Conservation (phyloP, 2,329 filamentous ascomycete genomes). For the Cercospora zeina region DNA sequence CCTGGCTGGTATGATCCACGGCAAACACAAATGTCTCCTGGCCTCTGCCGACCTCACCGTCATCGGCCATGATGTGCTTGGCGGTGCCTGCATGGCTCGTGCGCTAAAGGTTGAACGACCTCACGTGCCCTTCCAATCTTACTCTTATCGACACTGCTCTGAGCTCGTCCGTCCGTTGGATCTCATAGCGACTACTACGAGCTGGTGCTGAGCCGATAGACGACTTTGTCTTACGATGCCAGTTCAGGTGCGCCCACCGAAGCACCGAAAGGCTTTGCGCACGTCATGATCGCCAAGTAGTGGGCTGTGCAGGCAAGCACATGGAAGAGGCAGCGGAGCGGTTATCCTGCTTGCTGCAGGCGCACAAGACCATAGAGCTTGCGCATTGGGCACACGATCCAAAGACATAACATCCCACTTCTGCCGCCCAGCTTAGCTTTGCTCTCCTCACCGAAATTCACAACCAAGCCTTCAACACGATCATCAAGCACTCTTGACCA, state of each 20-base stretch:
- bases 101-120: conserved; percentile 2
- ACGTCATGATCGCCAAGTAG: conserved; percentile 26
- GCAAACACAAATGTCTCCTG: neutral
- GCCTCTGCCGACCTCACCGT: conserved; percentile 2
- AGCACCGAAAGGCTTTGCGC: neutral
- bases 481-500: neutral
- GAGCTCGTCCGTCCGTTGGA: neutral
- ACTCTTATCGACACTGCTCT: neutral
- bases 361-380: conserved; percentile 13
- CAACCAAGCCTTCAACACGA: neutral
- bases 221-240: conserved; percentile 11
- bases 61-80: conserved; percentile 14
- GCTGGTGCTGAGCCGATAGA: conserved; percentile 13
- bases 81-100: neutral
- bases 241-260: neutral
- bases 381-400: conserved; percentile 22
- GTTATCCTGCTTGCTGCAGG: conserved; percentile 21
- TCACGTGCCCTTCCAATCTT: neutral
- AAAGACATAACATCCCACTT: conserved; percentile 2
- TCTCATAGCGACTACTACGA: conserved; percentile 13
- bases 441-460: neutral
- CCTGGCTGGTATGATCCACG: neutral
- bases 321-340: conserved; percentile 7
- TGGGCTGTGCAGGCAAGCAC: conserved; percentile 24
- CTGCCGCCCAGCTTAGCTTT: neutral